Base-by-base conservation (phyloP, 352 stramenopile genomes). In the Peronospora belbahrii region DNA sequence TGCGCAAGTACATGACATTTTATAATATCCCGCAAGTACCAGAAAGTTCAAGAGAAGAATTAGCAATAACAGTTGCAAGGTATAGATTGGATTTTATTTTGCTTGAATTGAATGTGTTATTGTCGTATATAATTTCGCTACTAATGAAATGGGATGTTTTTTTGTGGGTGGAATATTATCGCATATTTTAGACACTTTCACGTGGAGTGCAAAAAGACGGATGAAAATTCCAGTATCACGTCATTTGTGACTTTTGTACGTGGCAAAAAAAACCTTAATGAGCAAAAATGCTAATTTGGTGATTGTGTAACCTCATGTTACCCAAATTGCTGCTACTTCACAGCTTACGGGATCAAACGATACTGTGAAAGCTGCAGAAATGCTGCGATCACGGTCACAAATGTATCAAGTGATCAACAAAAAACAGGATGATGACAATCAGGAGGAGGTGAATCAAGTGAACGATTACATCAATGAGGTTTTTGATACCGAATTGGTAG, bases 231-330 rank as follows among this genome's bases (percentile, higher is more conserved):
- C 11, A 85, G 66, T 32, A 88, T 90, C 31, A 44, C 67, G 24
- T 78, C 70, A 15, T 88, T 88, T 18, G 51, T 88, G 20, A 59
- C 62, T 32, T 90, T 83, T 24, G 79, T 90, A 65, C 24, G 74
- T 53, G 19, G 6, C 0, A 49, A 27, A 19, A 2, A 46, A 2
- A 3, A 0, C 18, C 15, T 23, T 34, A n/a, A n/a, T n/a, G n/a
- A n/a, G n/a, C n/a, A n/a, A n/a, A n/a, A n/a, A n/a, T n/a, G n/a
- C 30, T 44, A n/a, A 30, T 33, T 1, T 17, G n/a, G 18, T 17
- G 6, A 22, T 27, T 28, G 15, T 39, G n/a, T 40, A 15, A 40
- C 9, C 15, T 23, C 5, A 46, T 27, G 15, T 36, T 10, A n/a
- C 0, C n/a, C n/a, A 28, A 6, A 7, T 45, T 31, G 31, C 6